Base-by-base conservation (phyloP, 2,329 filamentous ascomycete genomes). In the Monosporascus sp. region DNA sequence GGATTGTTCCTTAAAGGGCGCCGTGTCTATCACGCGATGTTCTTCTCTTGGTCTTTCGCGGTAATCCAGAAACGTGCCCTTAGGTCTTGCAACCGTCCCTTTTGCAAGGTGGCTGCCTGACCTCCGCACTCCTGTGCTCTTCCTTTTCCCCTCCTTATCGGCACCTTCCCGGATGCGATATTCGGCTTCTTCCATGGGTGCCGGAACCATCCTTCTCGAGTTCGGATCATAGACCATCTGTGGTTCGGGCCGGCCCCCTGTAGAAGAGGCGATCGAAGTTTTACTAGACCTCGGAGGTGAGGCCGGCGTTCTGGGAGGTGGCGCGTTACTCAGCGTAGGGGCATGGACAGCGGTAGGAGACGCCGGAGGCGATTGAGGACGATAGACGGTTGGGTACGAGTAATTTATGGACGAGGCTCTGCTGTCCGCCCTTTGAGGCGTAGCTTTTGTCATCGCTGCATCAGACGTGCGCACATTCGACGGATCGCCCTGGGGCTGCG, bases 141-240 rank as follows among this genome's bases (percentile, higher is more conserved):
- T 75, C 59, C 73, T 79, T 55, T 72, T 76, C 57, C 68, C 78
- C 38, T 60, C 69, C 48, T 70, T 72, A 37, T 76, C 73, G 0
- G 72, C 65, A 17, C 69, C 67, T 51, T 77, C 69, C 24, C 69
- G 64, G 4, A 75, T 62, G 35, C 63, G 68, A 51, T 77, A 72
- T 49, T 79, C 75, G 45, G 56, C 48, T 69, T 69, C 49, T 67
- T 75, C 59, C 14, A 58, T 24, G 16, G 48, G 54, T 31, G 65
- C 66, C 50, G 78, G 75, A 3, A 86, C 74, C 75, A 86, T 84
- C 55, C 84, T 79, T 59, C 84, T 76, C 17, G 84, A 85, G 60
- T 86, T 86, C n/a, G 82, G 75, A 58, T 86, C 84, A 61, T 85
- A 84, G 47, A 87, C 79, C 66, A 88, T 56, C 35, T 59, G 57